These are phyloP conservation scores for Arabidopsis lyrata DNA, from an alignment of 441 rosid genomes.

Conservation along the genomic window DNA sequence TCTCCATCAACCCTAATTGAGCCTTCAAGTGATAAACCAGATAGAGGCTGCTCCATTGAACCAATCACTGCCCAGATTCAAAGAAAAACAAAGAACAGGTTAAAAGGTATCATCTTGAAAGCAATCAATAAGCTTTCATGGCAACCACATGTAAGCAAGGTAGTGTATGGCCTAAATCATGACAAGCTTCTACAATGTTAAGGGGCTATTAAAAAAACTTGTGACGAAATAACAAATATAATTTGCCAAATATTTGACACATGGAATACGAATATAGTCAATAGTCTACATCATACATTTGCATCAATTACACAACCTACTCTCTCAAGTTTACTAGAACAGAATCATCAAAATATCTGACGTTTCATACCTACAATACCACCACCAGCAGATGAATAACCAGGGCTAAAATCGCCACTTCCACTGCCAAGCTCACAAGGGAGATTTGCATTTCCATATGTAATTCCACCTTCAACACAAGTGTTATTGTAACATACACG, in stretches of 20 bases:
- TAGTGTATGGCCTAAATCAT: conserved; percentile 20
- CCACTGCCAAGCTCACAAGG: conserved; percentile 99
- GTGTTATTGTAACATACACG: conserved; percentile 67
- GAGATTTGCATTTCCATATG: conserved; percentile 85
- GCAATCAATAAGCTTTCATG: conserved; percentile 27
- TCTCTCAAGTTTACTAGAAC: conserved; percentile 21
- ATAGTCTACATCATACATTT: conserved; percentile 28
- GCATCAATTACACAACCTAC: conserved; percentile 29
- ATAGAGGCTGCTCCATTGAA: conserved; percentile 91
- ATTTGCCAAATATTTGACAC: conserved; percentile 15
- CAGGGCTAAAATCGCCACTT: conserved; percentile 82
- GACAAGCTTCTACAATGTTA: conserved; percentile 23
- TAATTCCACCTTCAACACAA: conserved; percentile 78
- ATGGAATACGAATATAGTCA: conserved; percentile 25
- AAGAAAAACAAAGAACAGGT: conserved; percentile 40
- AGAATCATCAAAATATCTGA: conserved; percentile 29
- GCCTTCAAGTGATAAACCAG: conserved; percentile 84
- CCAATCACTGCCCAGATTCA: conserved; percentile 81
- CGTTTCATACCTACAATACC: conserved; percentile 83
- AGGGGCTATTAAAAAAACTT: conserved; percentile 14
- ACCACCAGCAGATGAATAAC: conserved; percentile 88
- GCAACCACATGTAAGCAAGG: conserved; percentile 30
- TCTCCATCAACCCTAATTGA: conserved; percentile 90
- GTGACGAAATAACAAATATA: conserved; percentile 1
- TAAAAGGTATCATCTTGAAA: conserved; percentile 29